A percentile compares a stretch with the other conserved stretches of the same genome.
Evolutionary conservation across 495 filamentous ascomycete genomes (phyloP).

Genomic region (Aspergillus olivimuriae): DNA sequence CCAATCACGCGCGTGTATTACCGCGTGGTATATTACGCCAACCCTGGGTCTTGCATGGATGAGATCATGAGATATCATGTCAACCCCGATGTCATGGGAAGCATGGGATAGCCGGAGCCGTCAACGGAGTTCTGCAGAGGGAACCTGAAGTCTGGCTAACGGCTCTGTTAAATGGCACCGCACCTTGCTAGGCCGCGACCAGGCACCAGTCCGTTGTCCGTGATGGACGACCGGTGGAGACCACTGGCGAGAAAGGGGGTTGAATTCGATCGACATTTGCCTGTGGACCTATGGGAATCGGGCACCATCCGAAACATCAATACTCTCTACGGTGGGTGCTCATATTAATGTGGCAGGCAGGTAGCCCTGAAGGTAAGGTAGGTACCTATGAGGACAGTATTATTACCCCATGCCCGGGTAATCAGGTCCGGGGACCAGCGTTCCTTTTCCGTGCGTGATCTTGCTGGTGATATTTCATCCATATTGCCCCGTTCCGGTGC

Average conservation of each 20-base stretch:
- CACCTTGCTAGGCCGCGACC: no score
- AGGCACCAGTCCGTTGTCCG: no score
- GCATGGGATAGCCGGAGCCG: no score
- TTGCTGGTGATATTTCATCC: no score
- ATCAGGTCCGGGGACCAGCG: background rate
- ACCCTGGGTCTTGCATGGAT: background rate
- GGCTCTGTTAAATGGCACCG: no score
- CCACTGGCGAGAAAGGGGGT: slow-evolving; percentile 5
- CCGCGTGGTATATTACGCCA: background rate
- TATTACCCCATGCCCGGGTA: background rate
- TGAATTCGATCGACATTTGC: slow-evolving; percentile 10
- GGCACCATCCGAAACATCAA: slow-evolving; percentile 12
- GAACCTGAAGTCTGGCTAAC: no score
- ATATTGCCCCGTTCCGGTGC: no score
- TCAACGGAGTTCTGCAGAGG: no score
- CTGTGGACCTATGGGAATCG: slow-evolving; percentile 5
- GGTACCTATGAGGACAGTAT: background rate
- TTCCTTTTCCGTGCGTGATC: background rate
- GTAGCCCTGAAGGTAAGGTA: background rate
- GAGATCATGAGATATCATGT: background rate
- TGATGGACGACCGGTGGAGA: background rate
- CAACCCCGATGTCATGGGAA: background rate
- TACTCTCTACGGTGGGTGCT: no score
- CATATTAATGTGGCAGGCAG: no score
- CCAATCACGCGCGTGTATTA: background rate